Base-by-base conservation (phyloP, 108 stramenopile genomes). In the Skeletonema marinoi region DNA sequence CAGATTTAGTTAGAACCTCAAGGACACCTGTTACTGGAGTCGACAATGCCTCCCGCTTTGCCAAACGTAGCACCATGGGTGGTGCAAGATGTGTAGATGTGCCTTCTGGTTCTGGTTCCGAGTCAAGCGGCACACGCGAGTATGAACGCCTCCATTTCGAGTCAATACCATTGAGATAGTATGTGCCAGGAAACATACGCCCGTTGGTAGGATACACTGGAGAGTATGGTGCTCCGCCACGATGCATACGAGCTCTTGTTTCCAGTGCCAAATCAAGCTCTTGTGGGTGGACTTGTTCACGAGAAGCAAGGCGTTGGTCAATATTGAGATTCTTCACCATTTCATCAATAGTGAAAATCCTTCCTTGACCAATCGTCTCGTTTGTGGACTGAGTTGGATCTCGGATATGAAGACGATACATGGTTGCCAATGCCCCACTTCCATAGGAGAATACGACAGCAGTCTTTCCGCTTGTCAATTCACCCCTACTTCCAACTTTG, bases 261-360 rank as follows among this genome's bases (percentile, higher is more conserved):
- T 94, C 93, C 78, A 98, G 86, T 6, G 98, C 98, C 72, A 86
- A 85, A 74, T 96, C 93, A 63, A 98, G 85, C 71, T 98, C 98
- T 62, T 85, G 83, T 39, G 97, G 94, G 62, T 91, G 83, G 4
- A 97, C 89, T 69, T 87, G 76, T 85, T 97, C 97, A 25, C 98
- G 89, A 14, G 82, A 80, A 2, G 77, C 77, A 67, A 98, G 85
- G 31, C 96, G 86, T 46, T 89, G 85, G 38, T 77, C 74, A 19
- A 97, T 73, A 51, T 94, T 84, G 72, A 98, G 67, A 16, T 82
- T 78, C 35, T 84, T 44, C 9, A 69, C 91, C 86, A 98, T 98
- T 64, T 86, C 85, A 17, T 67, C 82, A 50, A 97, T 78, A n/a
- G 90, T 91, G 73, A 98, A 98, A 70, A 74, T 31, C 68, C 78